phyloP scores from a whole-genome alignment of 257 asterid genomes.

The Scutellaria minor region DNA sequence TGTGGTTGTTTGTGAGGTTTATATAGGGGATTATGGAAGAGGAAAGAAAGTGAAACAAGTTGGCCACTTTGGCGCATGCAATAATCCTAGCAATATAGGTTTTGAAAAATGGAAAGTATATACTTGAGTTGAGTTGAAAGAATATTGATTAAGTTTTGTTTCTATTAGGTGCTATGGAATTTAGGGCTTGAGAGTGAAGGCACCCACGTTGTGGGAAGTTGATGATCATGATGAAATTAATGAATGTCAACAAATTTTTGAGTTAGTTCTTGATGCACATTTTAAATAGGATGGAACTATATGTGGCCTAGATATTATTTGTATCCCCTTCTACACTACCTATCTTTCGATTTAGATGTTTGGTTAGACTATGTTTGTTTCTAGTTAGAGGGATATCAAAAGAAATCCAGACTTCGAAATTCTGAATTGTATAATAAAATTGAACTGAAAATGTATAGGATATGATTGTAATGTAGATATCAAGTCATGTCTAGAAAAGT shows the following conservation, averaged over 20 bases:
- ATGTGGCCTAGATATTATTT: too few relatives aligned
- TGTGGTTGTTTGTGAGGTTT: background rate
- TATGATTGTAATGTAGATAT: too few relatives aligned
- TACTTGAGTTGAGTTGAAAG: slow-evolving; percentile 10
- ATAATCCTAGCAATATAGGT: slow-evolving; percentile 37
- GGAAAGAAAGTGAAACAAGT: slow-evolving; percentile 35
- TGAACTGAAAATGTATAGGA: too few relatives aligned
- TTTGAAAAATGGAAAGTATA: slow-evolving; percentile 36
- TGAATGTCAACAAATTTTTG: slow-evolving; percentile 41
- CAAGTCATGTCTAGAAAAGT: too few relatives aligned
- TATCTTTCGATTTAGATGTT: too few relatives aligned
- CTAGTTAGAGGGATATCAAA: too few relatives aligned
- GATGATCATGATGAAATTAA: slow-evolving; percentile 16
- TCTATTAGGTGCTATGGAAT: slow-evolving; percentile 39
- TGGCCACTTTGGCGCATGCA: slow-evolving; percentile 53
- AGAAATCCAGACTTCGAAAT: too few relatives aligned
- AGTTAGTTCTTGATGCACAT: slow-evolving; percentile 12
- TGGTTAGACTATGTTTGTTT: too few relatives aligned
- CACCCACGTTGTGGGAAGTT: slow-evolving; percentile 59
- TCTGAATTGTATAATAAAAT: too few relatives aligned
- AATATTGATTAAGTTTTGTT: slow-evolving; percentile 38
- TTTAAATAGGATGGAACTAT: slow-evolving; percentile 26
- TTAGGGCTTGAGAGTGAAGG: slow-evolving; percentile 50
- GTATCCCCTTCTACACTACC: too few relatives aligned
- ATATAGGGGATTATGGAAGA: slow-evolving; percentile 27